Percentiles rank a stretch among this genome's conserved stretches.
Conservation (phyloP, 441 rosid species). For the Brassica balearica region DNA sequence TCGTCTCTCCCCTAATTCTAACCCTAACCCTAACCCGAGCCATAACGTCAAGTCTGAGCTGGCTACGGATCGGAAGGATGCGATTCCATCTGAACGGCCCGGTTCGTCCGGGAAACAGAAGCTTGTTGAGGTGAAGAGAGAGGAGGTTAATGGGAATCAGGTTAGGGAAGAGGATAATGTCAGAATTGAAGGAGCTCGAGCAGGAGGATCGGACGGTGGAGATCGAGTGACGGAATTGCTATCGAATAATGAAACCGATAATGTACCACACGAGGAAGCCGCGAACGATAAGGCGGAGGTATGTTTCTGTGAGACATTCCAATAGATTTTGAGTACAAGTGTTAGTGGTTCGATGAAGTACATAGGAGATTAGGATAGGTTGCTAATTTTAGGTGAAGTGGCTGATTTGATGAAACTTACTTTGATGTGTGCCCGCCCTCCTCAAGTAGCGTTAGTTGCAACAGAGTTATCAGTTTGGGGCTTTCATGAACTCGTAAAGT, state of each 20-base stretch:
- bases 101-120: conserved; percentile 29
- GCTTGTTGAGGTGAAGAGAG: conserved; percentile 34
- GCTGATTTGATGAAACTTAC: neutral
- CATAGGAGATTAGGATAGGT: neutral
- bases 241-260: conserved; percentile 28
- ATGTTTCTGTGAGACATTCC: neutral
- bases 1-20: conserved; percentile 55
- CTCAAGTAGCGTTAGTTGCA: conserved; percentile 4
- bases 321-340: neutral
- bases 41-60: conserved; percentile 29
- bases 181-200: conserved; percentile 34
- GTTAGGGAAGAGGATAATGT: conserved; percentile 34
- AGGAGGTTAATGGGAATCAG: conserved; percentile 33
- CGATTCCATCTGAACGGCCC: conserved; percentile 17
- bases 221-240: conserved; percentile 30
- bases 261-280: conserved; percentile 41
- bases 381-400: neutral
- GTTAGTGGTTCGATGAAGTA: neutral
- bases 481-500: neutral
- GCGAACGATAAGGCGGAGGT: conserved; percentile 31
- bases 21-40: conserved; percentile 45
- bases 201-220: conserved; percentile 37
- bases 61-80: conserved; percentile 21
- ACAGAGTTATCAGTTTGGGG: neutral
- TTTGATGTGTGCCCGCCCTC: neutral